Conservation (phyloP, 768 basidiomycete species). For the Psilocybe subaeruginosa region DNA sequence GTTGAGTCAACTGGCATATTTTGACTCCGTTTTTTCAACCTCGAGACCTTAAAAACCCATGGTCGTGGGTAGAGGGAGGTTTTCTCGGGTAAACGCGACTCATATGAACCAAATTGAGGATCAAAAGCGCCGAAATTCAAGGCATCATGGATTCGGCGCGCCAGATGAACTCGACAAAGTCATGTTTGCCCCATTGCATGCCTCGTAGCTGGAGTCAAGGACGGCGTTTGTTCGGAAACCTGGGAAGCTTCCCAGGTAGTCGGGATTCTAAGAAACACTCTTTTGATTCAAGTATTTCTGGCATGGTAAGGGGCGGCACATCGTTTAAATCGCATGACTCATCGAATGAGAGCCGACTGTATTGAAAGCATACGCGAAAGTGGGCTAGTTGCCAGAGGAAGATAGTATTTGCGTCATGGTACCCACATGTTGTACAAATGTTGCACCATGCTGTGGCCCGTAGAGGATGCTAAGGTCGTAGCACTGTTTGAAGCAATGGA, state of each 20-base stretch:
- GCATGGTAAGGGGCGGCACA: not conserved
- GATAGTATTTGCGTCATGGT: no score
- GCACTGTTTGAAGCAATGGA: no score
- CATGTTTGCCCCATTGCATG: not conserved
- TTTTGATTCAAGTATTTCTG: no score
- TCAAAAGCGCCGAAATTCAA: not conserved
- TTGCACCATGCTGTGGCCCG: no score
- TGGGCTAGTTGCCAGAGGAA: no score
- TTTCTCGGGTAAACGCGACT: not conserved
- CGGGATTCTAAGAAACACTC: no score
- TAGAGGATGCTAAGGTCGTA: no score
- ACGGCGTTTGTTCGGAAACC: slow-evolving; percentile 7
- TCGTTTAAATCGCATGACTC: no score
- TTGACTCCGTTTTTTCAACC: not conserved
- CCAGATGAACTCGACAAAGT: not conserved
- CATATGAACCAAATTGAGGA: no score
- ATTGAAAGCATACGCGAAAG: no score
- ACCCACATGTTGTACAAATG: no score
- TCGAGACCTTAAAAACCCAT: not conserved
- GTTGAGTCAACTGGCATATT: not conserved
- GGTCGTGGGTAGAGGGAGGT: not conserved
- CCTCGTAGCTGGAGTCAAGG: not conserved
- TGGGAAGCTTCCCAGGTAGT: not conserved
- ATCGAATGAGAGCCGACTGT: no score
- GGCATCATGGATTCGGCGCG: not conserved